phyloP scores from a whole-genome alignment of 768 basidiomycete species.

The Pisolithus orientalis region DNA sequence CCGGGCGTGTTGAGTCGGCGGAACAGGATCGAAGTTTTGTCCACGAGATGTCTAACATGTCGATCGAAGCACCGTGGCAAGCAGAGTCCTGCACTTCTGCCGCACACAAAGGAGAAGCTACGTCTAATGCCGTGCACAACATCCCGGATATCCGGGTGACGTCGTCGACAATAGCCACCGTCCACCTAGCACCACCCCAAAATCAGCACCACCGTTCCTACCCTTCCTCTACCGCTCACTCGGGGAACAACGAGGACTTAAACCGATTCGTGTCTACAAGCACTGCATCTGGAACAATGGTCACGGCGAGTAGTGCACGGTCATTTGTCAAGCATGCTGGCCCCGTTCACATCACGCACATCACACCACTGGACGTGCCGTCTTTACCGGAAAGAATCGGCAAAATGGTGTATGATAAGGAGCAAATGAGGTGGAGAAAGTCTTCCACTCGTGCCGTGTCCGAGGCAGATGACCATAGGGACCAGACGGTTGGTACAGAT shows the following conservation, averaged over 20 bases:
- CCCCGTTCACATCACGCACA: conserved; percentile 71
- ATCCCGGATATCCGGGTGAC: conserved; percentile 25
- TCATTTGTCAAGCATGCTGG: conserved; percentile 85
- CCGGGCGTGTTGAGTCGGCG: conserved; percentile 33
- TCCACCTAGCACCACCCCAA: conserved; percentile 28
- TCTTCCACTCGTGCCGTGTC: conserved; percentile 34
- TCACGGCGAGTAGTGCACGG: conserved; percentile 64
- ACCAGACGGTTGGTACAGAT: conserved; percentile 27
- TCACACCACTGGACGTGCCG: conserved; percentile 75
- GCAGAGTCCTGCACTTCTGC: conserved; percentile 15
- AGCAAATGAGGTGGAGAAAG: conserved; percentile 83
- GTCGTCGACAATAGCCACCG: conserved; percentile 18
- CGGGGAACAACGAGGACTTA: conserved; percentile 60
- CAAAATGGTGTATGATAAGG: conserved; percentile 81
- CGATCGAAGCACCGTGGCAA: conserved; percentile 34
- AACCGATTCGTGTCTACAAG: conserved; percentile 89
- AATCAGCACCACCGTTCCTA: conserved; percentile 29
- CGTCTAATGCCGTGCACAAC: conserved; percentile 4
- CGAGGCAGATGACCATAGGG: conserved; percentile 23
- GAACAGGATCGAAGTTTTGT: conserved; percentile 37
- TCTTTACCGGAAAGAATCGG: conserved; percentile 73
- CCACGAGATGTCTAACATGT: conserved; percentile 38
- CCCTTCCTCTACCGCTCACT: conserved; percentile 47
- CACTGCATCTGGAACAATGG: conserved; percentile 68
- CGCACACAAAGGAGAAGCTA: background rate